A percentile compares a stretch with the other conserved stretches of the same genome.
Evolutionary conservation across 23 red algal species (phyloP).

Genomic region (Gracilaria domingensis): DNA sequence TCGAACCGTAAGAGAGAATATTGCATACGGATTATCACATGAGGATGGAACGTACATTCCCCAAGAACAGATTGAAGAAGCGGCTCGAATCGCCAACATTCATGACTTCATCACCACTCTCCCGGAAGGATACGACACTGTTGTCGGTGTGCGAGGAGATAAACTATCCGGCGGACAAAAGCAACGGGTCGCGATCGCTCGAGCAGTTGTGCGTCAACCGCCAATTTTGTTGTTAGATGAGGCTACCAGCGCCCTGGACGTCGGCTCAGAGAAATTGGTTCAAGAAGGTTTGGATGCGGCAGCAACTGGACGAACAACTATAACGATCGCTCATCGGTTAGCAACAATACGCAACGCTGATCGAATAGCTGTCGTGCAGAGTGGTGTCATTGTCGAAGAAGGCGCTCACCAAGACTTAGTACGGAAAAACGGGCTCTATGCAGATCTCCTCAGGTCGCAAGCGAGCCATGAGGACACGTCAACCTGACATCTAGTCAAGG

Average conservation of each 20-base stretch:
- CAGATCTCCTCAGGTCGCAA: slow-evolving; percentile 21
- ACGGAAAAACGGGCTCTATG: slow-evolving; percentile 41
- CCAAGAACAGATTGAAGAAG: slow-evolving; percentile 33
- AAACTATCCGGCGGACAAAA: slow-evolving; percentile 82
- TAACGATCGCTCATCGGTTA: slow-evolving; percentile 83
- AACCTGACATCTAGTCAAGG: not conserved
- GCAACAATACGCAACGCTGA: slow-evolving; percentile 69
- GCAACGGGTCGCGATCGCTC: slow-evolving; percentile 87
- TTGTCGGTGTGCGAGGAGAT: slow-evolving; percentile 77
- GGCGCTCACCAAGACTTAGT: slow-evolving; percentile 60
- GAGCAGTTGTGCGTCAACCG: slow-evolving; percentile 77
- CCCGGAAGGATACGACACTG: slow-evolving; percentile 73
- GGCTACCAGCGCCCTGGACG: slow-evolving; percentile 82
- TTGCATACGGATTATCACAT: slow-evolving; percentile 62
- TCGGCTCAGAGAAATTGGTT: slow-evolving; percentile 66
- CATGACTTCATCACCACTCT: slow-evolving; percentile 70
- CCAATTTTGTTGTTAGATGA: slow-evolving; percentile 78
- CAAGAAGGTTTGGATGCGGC: slow-evolving; percentile 51
- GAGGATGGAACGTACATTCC: slow-evolving; percentile 18
- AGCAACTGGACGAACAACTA: slow-evolving; percentile 44
- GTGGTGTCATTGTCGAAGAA: slow-evolving; percentile 62
- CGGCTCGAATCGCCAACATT: slow-evolving; percentile 62
- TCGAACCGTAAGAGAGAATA: slow-evolving; percentile 70
- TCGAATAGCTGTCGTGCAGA: slow-evolving; percentile 64
- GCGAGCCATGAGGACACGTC: not conserved